phyloP scores from a whole-genome alignment of 2,329 filamentous ascomycete species.

The Trichoderma guizhouense region DNA sequence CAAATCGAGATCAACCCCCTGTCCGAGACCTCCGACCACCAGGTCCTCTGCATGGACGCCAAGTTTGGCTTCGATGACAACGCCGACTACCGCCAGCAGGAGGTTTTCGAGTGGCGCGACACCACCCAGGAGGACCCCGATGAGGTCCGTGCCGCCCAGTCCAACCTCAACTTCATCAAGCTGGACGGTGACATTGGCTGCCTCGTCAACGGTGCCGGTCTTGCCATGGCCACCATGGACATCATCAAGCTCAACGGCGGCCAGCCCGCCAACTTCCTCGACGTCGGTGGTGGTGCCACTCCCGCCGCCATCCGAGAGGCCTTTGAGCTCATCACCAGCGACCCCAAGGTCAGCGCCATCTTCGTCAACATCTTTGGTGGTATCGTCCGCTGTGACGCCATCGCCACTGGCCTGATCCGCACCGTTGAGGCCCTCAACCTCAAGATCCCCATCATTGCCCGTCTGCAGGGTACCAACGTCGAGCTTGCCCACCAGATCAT shows the following conservation, averaged over 20 bases:
- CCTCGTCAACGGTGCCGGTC: slow-evolving; percentile 96
- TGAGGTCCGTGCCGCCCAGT: slow-evolving; percentile 94
- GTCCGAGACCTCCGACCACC: slow-evolving; percentile 95
- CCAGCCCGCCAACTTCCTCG: slow-evolving; percentile 94
- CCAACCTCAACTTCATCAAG: slow-evolving; percentile 99
- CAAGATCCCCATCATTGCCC: slow-evolving; percentile 92
- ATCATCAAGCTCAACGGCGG: slow-evolving; percentile 99
- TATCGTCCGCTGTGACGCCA: slow-evolving; percentile 96
- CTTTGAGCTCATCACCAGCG: slow-evolving; percentile 97
- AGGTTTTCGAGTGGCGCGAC: slow-evolving; percentile 91
- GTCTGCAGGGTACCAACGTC: slow-evolving; percentile 98
- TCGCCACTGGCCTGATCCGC: slow-evolving; percentile 92
- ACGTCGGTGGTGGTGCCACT: slow-evolving; percentile 96
- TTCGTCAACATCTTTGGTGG: slow-evolving; percentile 99
- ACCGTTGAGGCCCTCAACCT: slow-evolving; percentile 94
- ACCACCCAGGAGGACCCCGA: slow-evolving; percentile 93
- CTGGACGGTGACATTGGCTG: slow-evolving; percentile 98
- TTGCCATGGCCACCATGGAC: slow-evolving; percentile 99
- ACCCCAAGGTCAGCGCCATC: slow-evolving; percentile 96
- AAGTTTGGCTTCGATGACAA: slow-evolving; percentile 99
- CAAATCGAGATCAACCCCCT: slow-evolving; percentile 99
- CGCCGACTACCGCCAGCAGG: slow-evolving; percentile 96
- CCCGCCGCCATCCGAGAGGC: slow-evolving; percentile 95
- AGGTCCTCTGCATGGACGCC: slow-evolving; percentile 98
- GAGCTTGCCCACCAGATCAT: slow-evolving; percentile 88